Evolutionary conservation across 768 basidiomycete species (phyloP), one percentile per base, ranked within the genome.

Genomic region (Termitomyces sp.): DNA sequence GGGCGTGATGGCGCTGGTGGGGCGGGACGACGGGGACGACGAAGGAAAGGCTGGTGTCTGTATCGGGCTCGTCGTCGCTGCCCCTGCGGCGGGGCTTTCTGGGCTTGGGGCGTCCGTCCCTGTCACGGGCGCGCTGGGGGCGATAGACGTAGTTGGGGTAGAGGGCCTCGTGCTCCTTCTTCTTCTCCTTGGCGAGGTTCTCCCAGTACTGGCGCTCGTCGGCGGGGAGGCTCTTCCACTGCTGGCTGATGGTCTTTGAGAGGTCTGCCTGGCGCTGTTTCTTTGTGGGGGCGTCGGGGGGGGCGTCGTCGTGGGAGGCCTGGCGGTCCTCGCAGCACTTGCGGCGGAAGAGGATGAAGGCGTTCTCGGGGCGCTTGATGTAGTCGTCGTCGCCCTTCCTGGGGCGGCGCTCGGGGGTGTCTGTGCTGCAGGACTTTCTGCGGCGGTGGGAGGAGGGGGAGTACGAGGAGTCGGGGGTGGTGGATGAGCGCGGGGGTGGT

Each of bases 261-360:
- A 91, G 81, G 73, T 90, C 87, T 9, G 88, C 75, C 61, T 76
- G 70, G 45, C 71, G 82, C 68, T 86, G 84, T 68, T 88, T 89
- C 82, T 88, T 89, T 14, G 78, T 68, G 5, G 81, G 77, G 1
- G 71, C 69, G 15, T 70, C 72, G 1, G 67, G 58, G 21, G 66
- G 48, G 17, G 70, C 78, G 51, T 82, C 82, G 49, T 81, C 81
- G 53, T 73, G 75, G 45, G 78, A 78, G 14, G 74, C 72, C 68
- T 86, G 83, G 35, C 84, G 81, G 50, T 87, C 85, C 70, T 87
- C 84, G 70, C 85, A 88, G 71, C 85, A 88, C 64, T 86, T 83
- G 63, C 87, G 80, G 54, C 89, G 82, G 80, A 91, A 91, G 54
- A 91, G 79, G 68, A 91, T 91, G 76, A 91, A 91, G 8, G 89